Evolutionary conservation across 257 asterid genomes (phyloP), one percentile per base, ranked within the genome.

Genomic region (Linderniella brevidens): DNA sequence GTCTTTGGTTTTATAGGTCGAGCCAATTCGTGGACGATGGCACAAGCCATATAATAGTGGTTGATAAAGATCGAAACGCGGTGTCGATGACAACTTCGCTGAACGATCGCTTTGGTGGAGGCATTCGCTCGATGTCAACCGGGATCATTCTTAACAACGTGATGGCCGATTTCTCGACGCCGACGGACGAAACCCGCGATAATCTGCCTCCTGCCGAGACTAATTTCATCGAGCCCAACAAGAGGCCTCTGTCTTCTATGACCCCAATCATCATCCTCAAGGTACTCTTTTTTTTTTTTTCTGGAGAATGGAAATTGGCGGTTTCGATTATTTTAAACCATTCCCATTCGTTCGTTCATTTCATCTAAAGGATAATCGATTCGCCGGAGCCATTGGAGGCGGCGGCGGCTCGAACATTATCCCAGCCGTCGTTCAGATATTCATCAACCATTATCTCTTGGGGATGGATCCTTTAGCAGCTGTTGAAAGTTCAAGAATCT

Each of bases 171-270:
- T 88, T 88, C 72, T 78, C 94, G 8, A 61, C 54, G 25, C 98
- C 95, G 16, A 74, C 68, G 15, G 98, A 76, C 9, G 35, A 60
- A 55, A 49, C 80, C 13, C 63, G 64, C 0, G 90, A 80, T 58
- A 18, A 52, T 19, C 90, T 84, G 36, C 98, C 98, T 52, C 98
- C 95, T 4, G 73, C 98, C 50, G 95, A 95, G 2, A 38, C 82
- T 49, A 88, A 88, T 61, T 84, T 84, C 41, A 88, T 84, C 42
- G 60, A 36, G 38, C 98, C 95, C 8, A 69, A 80, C 56, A 88
- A 88, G 68, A 70, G 95, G 37, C 98, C 98, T 0, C 43, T 88
- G 45, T 84, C 98, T 49, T 80, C 98, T 13, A 88, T 88, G 98
- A 65, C 73, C 13, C 98, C 98, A 1, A 57, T 84, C 36, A 67